Evolutionary conservation across 148 eudicot genomes (phyloP).

Genomic region (Dianthus caryophyllus): DNA sequence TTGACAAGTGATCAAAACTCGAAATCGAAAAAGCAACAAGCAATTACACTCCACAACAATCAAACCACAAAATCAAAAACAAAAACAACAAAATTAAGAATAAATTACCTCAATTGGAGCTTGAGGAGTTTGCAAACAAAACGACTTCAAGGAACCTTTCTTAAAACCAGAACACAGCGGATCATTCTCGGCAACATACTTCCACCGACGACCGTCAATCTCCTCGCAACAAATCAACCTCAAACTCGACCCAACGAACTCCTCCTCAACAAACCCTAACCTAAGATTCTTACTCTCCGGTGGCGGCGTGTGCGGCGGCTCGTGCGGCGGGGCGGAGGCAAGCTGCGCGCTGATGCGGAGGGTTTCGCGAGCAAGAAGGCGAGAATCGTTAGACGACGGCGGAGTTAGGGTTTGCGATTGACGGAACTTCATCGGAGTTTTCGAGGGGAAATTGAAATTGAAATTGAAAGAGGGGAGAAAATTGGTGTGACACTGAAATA

Average conservation of each 20-base stretch:
- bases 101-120: slow-evolving; percentile 81
- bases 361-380: slow-evolving; percentile 69
- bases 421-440: slow-evolving; percentile 58
- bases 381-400: slow-evolving; percentile 50
- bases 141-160: slow-evolving; percentile 62
- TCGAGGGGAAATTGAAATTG: slow-evolving; percentile 5
- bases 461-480: neutral
- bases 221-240: slow-evolving; percentile 79
- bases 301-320: slow-evolving; percentile 25
- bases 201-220: slow-evolving; percentile 77
- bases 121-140: slow-evolving; percentile 69
- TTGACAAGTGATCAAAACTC: too few relatives aligned
- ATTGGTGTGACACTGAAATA: neutral
- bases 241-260: slow-evolving; percentile 59
- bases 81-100: too few relatives aligned
- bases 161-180: slow-evolving; percentile 20
- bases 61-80: too few relatives aligned
- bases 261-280: slow-evolving; percentile 46
- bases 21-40: too few relatives aligned
- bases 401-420: slow-evolving; percentile 45
- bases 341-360: slow-evolving; percentile 74
- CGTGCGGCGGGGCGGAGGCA: slow-evolving; percentile 28
- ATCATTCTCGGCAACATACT: slow-evolving; percentile 43
- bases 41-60: too few relatives aligned
- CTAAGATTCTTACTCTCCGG: slow-evolving; percentile 31